A percentile compares a stretch with the other conserved stretches of the same genome.
Conservation (phyloP, 371 early-diverging fungal genomes). For the Syncephalastrum contaminatum region DNA sequence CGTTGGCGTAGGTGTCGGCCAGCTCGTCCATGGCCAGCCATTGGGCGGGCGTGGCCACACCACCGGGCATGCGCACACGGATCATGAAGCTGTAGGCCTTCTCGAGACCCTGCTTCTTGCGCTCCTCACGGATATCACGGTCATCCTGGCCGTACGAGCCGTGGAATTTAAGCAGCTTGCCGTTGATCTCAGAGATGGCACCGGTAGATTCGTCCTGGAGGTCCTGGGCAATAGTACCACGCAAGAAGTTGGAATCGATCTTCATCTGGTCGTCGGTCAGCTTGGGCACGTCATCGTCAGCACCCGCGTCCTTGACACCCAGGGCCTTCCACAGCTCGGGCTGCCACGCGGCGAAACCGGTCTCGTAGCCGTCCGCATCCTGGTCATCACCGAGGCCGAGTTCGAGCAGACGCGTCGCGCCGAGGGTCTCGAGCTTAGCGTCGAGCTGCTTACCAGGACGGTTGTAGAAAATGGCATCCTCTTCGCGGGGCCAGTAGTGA, state of each 20-base stretch:
- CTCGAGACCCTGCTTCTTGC: conserved; percentile 83
- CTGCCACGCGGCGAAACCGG: conserved; percentile 78
- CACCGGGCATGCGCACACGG: conserved; percentile 91
- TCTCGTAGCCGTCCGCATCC: conserved; percentile 87
- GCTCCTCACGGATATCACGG: conserved; percentile 87
- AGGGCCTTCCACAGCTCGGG: conserved; percentile 82
- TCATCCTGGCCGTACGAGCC: conserved; percentile 96
- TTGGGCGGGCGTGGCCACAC: conserved; percentile 83
- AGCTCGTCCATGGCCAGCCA: conserved; percentile 92
- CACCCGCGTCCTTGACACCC: conserved; percentile 64
- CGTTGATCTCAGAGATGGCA: conserved; percentile 81
- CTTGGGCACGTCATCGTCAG: conserved; percentile 68
- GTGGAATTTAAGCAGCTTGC: conserved; percentile 93
- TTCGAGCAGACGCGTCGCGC: conserved; percentile 62
- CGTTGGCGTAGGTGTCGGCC: conserved; percentile 79
- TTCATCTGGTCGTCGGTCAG: conserved; percentile 90
- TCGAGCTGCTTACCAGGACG: conserved; percentile 87
- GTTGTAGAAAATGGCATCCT: conserved; percentile 88
- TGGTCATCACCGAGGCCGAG: conserved; percentile 90
- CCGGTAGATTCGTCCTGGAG: conserved; percentile 85
- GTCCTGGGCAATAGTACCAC: conserved; percentile 89
- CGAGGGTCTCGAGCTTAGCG: conserved; percentile 73
- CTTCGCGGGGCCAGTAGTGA: conserved; percentile 93
- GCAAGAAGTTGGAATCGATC: conserved; percentile 83
- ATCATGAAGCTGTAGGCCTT: conserved; percentile 95